Evolutionary conservation across 1,284 basidiomycete species (phyloP), one percentile per base, ranked within the genome.

Genomic region (Ceratobasidium papillatum): DNA sequence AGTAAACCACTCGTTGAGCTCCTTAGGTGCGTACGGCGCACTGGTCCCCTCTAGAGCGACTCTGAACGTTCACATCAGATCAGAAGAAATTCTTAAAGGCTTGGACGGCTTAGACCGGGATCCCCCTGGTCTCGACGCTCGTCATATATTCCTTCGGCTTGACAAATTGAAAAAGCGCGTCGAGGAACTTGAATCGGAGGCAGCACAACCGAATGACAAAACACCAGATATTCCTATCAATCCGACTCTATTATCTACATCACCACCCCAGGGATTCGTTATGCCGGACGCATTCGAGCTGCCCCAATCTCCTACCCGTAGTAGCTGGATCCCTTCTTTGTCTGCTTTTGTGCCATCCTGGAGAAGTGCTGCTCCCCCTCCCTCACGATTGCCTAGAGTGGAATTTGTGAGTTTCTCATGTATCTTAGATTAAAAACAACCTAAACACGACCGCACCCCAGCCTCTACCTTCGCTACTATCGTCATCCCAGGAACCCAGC

Each of bases 111-210:
- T 66, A 0, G 30, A 36, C 27, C 2, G 19, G 2, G 25, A 32
- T 17, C n/a, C 27, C 5, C 63, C 63, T 36, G 63, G 63, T 4
- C 30, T 66, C 43, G 63, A 66, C 30, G 63, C 63, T 12, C 63
- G 63, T 3, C 47, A 66, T 52, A 30, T 66, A 8, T 66, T 51
- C 45, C 30, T 52, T 14, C 45, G 47, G n/a, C 47, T 51, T 9
- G 34, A 34, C 4, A 38, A 14, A 14, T n/a, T 66, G 19, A 45
- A 47, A 22, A 22, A 63, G n/a, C 41, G 27, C 4, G 61, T 47
- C 17, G 41, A 17, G 22, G 43, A 45, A 9, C 25, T 63, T 0
- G 43, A 63, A n/a, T 41, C 34, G n/a, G 59, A 63, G 22, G 32
- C 11, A 17, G 54, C 32, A 32, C 27, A 19, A 11, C 4, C 2